A percentile compares a stretch with the other conserved stretches of the same genome.
Evolutionary conservation across 208 protist species (phyloP).

Genomic region (Strigomonas culicis): DNA sequence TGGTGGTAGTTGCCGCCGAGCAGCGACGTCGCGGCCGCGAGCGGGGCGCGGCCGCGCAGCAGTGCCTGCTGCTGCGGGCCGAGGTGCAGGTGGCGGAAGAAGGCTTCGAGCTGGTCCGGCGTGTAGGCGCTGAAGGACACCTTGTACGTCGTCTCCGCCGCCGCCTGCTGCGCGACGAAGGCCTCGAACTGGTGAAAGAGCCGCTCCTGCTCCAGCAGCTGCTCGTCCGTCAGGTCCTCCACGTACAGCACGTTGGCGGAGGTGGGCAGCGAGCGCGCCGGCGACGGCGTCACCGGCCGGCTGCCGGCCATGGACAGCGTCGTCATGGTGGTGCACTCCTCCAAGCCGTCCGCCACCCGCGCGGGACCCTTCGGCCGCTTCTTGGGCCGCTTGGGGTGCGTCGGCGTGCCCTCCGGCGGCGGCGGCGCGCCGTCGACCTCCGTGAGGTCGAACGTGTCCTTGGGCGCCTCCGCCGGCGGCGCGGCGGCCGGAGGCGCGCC

Average conservation of each 20-base stretch:
- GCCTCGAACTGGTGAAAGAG: conserved; percentile 48
- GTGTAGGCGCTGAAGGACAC: conserved; percentile 55
- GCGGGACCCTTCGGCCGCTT: background rate
- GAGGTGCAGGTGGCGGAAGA: conserved; percentile 60
- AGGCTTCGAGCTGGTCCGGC: conserved; percentile 52
- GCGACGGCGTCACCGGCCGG: background rate
- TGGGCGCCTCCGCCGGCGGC: background rate
- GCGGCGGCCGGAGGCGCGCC: conserved; percentile 1
- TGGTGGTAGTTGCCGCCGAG: conserved; percentile 71
- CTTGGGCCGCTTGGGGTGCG: background rate
- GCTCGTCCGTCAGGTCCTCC: conserved; percentile 21
- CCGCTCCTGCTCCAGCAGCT: conserved; percentile 39
- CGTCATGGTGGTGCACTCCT: background rate
- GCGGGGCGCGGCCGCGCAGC: conserved; percentile 56
- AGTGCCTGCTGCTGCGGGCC: conserved; percentile 42
- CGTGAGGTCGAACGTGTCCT: conserved; percentile 32
- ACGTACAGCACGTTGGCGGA: background rate
- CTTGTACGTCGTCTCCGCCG: conserved; percentile 25
- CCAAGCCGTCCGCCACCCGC: background rate
- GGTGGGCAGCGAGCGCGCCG: background rate
- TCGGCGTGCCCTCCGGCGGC: background rate
- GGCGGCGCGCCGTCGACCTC: conserved; percentile 8
- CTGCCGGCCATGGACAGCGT: background rate
- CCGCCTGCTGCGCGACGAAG: conserved; percentile 25
- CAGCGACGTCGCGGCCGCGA: conserved; percentile 54